Evolutionary conservation across 225 moss, liverwort and hornwort genomes (phyloP), one percentile per base, ranked within the genome.

Genomic region (Anthoceros angustus): DNA sequence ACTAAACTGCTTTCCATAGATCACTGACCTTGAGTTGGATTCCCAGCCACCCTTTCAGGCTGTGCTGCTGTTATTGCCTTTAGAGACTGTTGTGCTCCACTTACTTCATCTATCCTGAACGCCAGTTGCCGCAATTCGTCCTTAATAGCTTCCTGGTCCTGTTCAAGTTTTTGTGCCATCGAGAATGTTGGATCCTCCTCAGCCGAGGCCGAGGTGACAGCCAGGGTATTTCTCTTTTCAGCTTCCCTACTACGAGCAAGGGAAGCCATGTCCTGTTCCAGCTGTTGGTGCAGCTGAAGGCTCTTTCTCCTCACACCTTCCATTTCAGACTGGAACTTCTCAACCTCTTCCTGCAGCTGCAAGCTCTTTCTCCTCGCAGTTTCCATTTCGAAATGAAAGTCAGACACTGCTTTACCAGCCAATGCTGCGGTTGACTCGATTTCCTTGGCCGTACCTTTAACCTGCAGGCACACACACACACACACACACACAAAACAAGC

Each of bases 41-140:
- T 23, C 55, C 55, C n/a, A 15, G 10, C 7, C 7, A 15, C 55
- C 18, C 55, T 55, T 15, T 55, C n/a, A 12, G 23, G n/a, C n/a
- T 55, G 55, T 23, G n/a, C 55, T 18, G 18, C 55, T 55, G 55
- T 23, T 18, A 55, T 18, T 32, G 32, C 32, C 32, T 32, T 32
- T 4, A 1, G 32, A 32, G 32, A 32, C 32, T 32, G n/a, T 18
- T 55, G 55, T 12, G n/a, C 55, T 18, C 23, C 55, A 18, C n/a
- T 23, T 18, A 55, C n/a, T 55, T 23, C 55, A 23, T 55, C 55
- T 23, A 55, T 23, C 23, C 55, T 55, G n/a, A 18, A 55, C 18
- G 55, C 55, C 55, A 55, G 55, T 55, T 55, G 55, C n/a, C 55
- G 55, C 55, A 55, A 23, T 15, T 55, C 55, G 23, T 55, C 55